These are phyloP conservation scores for Leccinum griseonigrum DNA, from an alignment of 1,284 basidiomycete genomes.

Conservation along the genomic window DNA sequence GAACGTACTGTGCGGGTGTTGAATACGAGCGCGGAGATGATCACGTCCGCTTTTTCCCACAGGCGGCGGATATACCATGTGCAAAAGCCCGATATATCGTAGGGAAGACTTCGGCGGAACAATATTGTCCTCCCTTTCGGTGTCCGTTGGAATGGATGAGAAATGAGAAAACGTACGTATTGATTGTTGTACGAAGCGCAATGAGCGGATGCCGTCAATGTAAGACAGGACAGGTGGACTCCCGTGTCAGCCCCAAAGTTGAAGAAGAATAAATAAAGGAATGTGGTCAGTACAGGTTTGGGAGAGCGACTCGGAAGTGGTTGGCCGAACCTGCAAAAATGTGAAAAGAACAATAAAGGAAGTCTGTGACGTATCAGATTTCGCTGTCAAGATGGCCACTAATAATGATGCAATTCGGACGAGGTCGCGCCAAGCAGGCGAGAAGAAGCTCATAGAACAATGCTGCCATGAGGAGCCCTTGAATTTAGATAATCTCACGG, in stretches of 20 bases:
- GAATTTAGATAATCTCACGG: slow-evolving; percentile 73
- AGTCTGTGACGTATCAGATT: slow-evolving; percentile 58
- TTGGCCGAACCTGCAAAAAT: slow-evolving; percentile 44
- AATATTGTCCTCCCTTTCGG: slow-evolving; percentile 33
- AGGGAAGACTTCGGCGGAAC: slow-evolving; percentile 85
- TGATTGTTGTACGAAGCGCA: slow-evolving; percentile 17
- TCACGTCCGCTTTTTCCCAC: slow-evolving; percentile 80
- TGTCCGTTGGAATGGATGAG: neutral
- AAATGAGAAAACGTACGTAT: slow-evolving; percentile 40
- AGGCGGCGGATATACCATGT: slow-evolving; percentile 79
- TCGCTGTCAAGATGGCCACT: slow-evolving; percentile 63
- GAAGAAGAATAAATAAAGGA: slow-evolving; percentile 57
- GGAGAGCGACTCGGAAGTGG: no score
- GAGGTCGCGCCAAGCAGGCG: neutral
- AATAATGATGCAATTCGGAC: neutral
- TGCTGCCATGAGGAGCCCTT: slow-evolving; percentile 72
- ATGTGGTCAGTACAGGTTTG: neutral
- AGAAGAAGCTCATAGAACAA: slow-evolving; percentile 53
- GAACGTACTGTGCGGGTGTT: slow-evolving; percentile 60
- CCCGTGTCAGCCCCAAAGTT: slow-evolving; percentile 84
- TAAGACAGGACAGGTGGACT: slow-evolving; percentile 22
- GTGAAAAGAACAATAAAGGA: slow-evolving; percentile 76
- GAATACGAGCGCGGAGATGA: slow-evolving; percentile 80
- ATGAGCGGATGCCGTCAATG: slow-evolving; percentile 5
- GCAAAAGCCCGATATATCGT: slow-evolving; percentile 79